phyloP scores from a whole-genome alignment of 768 basidiomycete genomes.

The Lyophyllum shimeji region DNA sequence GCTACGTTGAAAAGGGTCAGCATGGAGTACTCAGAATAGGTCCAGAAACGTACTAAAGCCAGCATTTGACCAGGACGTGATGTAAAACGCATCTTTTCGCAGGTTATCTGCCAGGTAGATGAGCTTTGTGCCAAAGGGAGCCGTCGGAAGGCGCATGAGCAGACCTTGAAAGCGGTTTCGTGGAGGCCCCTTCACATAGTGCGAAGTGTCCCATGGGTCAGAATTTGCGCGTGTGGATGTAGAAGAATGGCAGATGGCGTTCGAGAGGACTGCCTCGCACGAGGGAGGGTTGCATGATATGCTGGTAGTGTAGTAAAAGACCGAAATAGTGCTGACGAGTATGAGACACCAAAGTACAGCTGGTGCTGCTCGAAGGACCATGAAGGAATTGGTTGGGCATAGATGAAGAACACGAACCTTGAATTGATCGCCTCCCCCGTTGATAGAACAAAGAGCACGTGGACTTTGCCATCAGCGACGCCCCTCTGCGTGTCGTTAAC shows the following conservation, averaged over 20 bases:
- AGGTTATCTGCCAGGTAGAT: conserved; percentile 37
- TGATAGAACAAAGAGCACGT: not conserved
- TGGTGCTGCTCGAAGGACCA: not conserved
- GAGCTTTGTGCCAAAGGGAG: not conserved
- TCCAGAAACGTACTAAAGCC: conserved; percentile 45
- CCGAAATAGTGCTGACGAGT: not conserved
- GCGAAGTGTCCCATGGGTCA: conserved; percentile 13
- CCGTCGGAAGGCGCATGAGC: not conserved
- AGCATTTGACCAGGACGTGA: conserved; percentile 55
- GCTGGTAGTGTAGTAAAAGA: conserved; percentile 1
- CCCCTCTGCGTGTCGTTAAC: not conserved
- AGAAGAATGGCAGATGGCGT: not conserved
- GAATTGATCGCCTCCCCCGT: not conserved
- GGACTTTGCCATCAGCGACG: not conserved
- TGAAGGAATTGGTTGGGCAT: not conserved
- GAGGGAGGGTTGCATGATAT: not conserved
- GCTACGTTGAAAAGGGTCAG: conserved; percentile 18
- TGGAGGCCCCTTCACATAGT: conserved; percentile 12
- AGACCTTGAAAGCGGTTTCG: conserved; percentile 14
- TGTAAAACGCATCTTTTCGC: conserved; percentile 47
- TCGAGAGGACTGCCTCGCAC: not conserved
- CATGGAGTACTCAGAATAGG: not conserved
- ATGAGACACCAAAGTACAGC: not conserved
- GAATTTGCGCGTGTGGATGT: not conserved
- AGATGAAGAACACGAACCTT: not conserved